A percentile compares a stretch with the other conserved stretches of the same genome.
These are phyloP conservation scores for Curvularia verruculosa DNA, from an alignment of 2,329 filamentous ascomycete genomes.

Conservation along the genomic window DNA sequence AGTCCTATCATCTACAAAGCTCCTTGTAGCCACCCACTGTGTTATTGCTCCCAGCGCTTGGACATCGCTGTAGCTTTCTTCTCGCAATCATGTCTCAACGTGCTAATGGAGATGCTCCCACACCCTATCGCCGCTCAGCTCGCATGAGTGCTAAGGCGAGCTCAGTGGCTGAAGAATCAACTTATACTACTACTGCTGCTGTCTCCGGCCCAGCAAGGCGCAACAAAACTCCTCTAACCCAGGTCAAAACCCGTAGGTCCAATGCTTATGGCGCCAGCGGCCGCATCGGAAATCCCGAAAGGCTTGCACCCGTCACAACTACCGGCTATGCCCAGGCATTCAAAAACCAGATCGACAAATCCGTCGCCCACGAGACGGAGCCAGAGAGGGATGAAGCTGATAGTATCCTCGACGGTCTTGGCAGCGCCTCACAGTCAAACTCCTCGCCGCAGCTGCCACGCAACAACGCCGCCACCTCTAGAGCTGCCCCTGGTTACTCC, in stretches of 20 bases:
- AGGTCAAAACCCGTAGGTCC: conserved; percentile 41
- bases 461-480: not conserved
- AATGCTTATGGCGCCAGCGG: conserved; percentile 48
- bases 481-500: conserved; percentile 22
- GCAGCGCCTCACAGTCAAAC: not conserved
- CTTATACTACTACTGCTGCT: conserved; percentile 28
- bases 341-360: conserved; percentile 34
- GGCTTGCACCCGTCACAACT: conserved; percentile 30
- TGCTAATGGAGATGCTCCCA: conserved; percentile 30
- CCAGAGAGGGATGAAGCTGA: conserved; percentile 19
- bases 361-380: conserved; percentile 32
- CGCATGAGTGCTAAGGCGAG: conserved; percentile 36
- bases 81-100: conserved; percentile 32
- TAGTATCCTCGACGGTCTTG: conserved; percentile 24
- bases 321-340: conserved; percentile 46
- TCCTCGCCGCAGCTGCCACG: conserved; percentile 13
- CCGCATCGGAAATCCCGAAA: conserved; percentile 39
- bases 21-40: not conserved
- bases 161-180: conserved; percentile 36
- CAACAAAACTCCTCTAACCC: conserved; percentile 37
- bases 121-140: conserved; percentile 38
- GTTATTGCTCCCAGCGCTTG: not conserved
- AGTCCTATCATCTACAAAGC: not conserved
- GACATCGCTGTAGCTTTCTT: not conserved
- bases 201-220: conserved; percentile 24